Evolutionary conservation across 2,329 filamentous ascomycete species (phyloP).

Genomic region (Zymoseptoria tritici): DNA sequence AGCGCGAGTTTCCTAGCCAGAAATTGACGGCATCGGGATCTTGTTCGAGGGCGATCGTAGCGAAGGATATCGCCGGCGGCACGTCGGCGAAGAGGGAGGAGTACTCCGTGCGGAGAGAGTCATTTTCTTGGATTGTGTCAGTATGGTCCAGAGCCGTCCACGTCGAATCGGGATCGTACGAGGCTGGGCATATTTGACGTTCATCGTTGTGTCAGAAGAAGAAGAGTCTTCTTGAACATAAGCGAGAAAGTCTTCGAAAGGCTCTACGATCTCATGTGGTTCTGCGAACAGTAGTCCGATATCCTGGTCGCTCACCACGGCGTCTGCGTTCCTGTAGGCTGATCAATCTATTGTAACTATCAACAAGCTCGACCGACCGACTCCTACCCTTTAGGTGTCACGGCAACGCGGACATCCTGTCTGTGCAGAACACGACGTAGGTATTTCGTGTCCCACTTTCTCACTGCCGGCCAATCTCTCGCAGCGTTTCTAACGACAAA

Average conservation of each 20-base stretch:
- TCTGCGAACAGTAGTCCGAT: conserved; percentile 53
- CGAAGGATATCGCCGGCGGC: conserved; percentile 60
- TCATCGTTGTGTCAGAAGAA: not conserved
- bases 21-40: conserved; percentile 70
- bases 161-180: conserved; percentile 41
- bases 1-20: conserved; percentile 69
- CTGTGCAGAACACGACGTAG: conserved; percentile 49
- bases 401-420: conserved; percentile 62
- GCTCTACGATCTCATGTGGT: conserved; percentile 59
- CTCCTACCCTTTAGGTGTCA: conserved; percentile 63
- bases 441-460: conserved; percentile 56
- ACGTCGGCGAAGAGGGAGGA: conserved; percentile 54
- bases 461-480: conserved; percentile 53
- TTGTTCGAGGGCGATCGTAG: conserved; percentile 59
- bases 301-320: conserved; percentile 58
- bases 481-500: conserved; percentile 61
- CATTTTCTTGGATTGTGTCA: conserved; percentile 54
- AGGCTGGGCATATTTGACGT: conserved; percentile 66
- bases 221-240: conserved; percentile 47
- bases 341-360: conserved; percentile 12
- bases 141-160: not conserved
- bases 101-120: conserved; percentile 73
- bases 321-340: conserved; percentile 48
- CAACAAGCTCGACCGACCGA: not conserved
- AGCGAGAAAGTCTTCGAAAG: conserved; percentile 55